phyloP scores from a whole-genome alignment of 108 stramenopile genomes.

The Aureococcus anophagefferens region DNA sequence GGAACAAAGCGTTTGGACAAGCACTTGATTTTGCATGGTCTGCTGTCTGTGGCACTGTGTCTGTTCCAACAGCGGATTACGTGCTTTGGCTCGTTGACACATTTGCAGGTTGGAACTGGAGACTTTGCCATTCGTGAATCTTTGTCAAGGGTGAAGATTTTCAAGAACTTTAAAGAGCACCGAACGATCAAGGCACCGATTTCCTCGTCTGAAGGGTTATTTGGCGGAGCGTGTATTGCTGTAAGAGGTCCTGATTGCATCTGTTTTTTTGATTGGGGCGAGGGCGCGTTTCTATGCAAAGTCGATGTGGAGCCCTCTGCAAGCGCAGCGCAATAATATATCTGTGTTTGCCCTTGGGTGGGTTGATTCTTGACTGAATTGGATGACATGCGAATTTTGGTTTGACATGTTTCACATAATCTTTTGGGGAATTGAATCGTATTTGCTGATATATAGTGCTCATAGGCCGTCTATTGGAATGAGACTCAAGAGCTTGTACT shows the following conservation, averaged over 20 bases:
- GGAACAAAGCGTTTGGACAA: conserved; percentile 95
- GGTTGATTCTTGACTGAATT: no score
- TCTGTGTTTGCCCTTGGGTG: no score
- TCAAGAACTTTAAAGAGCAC: conserved; percentile 86
- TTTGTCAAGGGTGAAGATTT: conserved; percentile 76
- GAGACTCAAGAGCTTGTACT: conserved; percentile 85
- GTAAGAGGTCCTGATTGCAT: conserved; percentile 84
- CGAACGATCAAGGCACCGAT: conserved; percentile 73
- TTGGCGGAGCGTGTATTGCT: conserved; percentile 83
- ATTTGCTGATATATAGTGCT: no score
- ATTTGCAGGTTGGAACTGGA: conserved; percentile 68
- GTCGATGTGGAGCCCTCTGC: conserved; percentile 85
- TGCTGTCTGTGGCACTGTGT: no score
- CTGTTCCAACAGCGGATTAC: no score
- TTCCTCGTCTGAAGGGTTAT: conserved; percentile 81
- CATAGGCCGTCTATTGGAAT: conserved; percentile 71
- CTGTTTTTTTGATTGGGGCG: conserved; percentile 92
- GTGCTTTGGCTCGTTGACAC: no score
- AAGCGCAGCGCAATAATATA: no score
- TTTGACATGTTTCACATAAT: no score
- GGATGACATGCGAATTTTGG: no score
- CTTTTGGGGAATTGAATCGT: no score
- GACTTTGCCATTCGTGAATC: conserved; percentile 96
- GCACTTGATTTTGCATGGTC: conserved; percentile 98
- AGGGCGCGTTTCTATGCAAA: conserved; percentile 78